Evolutionary conservation across 2,329 filamentous ascomycete genomes (phyloP).

Genomic region (Grosmannia penicillata): DNA sequence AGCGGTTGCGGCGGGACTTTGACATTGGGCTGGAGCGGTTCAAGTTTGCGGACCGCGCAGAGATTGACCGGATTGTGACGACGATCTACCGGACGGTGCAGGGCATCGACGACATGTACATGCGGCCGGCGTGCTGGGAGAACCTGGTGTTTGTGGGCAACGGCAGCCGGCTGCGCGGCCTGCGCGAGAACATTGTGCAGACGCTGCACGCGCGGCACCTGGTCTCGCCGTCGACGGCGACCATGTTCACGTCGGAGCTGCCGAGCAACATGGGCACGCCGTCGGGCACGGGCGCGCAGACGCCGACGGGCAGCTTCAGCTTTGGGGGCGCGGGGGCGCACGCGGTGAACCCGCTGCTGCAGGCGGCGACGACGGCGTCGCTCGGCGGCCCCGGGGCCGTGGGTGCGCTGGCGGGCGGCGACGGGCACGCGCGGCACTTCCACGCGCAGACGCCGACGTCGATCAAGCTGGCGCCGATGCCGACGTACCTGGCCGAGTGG

Average conservation of each 20-base stretch:
- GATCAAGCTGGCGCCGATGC: slow-evolving; percentile 64
- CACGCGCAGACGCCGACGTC: slow-evolving; percentile 64
- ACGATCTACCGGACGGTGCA: slow-evolving; percentile 75
- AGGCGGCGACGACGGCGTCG: slow-evolving; percentile 34
- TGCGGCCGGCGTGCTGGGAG: slow-evolving; percentile 82
- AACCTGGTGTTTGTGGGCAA: slow-evolving; percentile 85
- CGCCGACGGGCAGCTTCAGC: slow-evolving; percentile 53
- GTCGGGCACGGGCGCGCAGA: slow-evolving; percentile 78
- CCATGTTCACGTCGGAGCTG: slow-evolving; percentile 93
- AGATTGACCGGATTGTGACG: slow-evolving; percentile 72
- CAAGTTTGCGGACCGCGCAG: slow-evolving; percentile 49
- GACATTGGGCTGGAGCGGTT: slow-evolving; percentile 69
- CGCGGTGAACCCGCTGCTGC: slow-evolving; percentile 74
- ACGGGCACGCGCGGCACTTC: slow-evolving; percentile 31
- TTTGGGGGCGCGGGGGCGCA: slow-evolving; percentile 38
- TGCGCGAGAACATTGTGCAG: slow-evolving; percentile 76
- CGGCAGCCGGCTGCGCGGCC: slow-evolving; percentile 57
- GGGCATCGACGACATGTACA: slow-evolving; percentile 68
- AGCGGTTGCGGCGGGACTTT: slow-evolving; percentile 44
- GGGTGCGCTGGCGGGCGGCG: slow-evolving; percentile 25
- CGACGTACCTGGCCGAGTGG: slow-evolving; percentile 84
- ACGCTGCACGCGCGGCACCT: slow-evolving; percentile 72
- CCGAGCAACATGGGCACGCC: slow-evolving; percentile 90
- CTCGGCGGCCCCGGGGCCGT: slow-evolving; percentile 21
- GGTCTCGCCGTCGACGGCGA: slow-evolving; percentile 81